Conservation (phyloP, 129 eudicot species). For the Apium graveolens region DNA sequence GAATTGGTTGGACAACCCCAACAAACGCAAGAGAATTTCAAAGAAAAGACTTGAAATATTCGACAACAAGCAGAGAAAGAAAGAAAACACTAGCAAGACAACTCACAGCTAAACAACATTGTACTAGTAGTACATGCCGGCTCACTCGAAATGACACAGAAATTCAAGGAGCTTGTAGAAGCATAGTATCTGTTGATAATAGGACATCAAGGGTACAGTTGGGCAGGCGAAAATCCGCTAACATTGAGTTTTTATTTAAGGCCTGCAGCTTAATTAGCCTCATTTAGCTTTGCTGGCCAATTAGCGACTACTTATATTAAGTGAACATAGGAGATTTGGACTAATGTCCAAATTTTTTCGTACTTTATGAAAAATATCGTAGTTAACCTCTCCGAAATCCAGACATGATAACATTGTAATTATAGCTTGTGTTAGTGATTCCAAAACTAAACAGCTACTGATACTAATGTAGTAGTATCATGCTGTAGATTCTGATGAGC, state of each 20-base stretch:
- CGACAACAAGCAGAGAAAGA: neutral
- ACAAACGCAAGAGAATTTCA: conserved; percentile 2
- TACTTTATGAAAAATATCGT: neutral
- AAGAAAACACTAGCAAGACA: neutral
- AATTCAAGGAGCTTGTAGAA: neutral
- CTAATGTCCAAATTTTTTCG: neutral
- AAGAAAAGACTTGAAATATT: conserved; percentile 3
- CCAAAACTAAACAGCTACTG: neutral
- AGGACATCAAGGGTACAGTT: conserved; percentile 21
- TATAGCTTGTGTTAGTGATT: conserved; percentile 1
- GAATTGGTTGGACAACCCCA: conserved; percentile 40
- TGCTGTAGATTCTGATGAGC: neutral
- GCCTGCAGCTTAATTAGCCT: conserved; percentile 21
- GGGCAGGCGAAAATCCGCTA: conserved; percentile 13
- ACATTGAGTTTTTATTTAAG: neutral
- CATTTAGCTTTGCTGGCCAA: conserved; percentile 13
- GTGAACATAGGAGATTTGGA: neutral
- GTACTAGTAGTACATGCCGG: no score
- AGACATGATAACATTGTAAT: neutral
- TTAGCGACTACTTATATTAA: neutral
- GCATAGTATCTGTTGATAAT: conserved; percentile 13
- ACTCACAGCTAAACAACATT: no score
- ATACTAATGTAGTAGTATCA: neutral
- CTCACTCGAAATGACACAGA: no score
- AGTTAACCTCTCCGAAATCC: conserved; percentile 1